Percentiles rank a stretch among this genome's conserved stretches.
phyloP scores from a whole-genome alignment of 1,139 yeast genomes.

The Lodderomyces theae region DNA sequence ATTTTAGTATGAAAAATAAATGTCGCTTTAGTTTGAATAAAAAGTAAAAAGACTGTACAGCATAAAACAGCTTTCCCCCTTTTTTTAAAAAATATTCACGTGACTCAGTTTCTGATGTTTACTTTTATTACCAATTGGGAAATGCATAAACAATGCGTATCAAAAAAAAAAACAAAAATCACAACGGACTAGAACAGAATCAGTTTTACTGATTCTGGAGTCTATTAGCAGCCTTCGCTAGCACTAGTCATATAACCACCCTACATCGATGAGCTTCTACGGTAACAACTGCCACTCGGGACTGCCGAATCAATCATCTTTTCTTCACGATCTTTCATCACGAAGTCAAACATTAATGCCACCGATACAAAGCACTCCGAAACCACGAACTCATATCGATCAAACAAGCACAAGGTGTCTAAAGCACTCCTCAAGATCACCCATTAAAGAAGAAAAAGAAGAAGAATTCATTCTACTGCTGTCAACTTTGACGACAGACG shows the following conservation, averaged over 20 bases:
- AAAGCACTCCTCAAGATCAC: background rate
- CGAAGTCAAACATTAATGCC: background rate
- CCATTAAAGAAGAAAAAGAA: background rate
- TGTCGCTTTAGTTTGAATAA: too few relatives aligned
- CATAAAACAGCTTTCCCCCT: too few relatives aligned
- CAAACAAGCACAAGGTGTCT: background rate
- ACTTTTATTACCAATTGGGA: slow-evolving; percentile 2
- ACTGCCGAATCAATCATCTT: background rate
- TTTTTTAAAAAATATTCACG: too few relatives aligned
- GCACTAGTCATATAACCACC: too few relatives aligned
- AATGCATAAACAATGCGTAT: slow-evolving; percentile 3
- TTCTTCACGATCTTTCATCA: background rate
- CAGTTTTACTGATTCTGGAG: background rate
- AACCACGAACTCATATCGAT: background rate
- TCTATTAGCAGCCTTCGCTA: background rate
- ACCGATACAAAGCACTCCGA: slow-evolving; percentile 6
- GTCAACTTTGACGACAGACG: slow-evolving; percentile 2
- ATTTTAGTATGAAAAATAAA: too few relatives aligned
- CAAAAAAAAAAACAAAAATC: background rate
- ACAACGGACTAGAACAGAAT: background rate
- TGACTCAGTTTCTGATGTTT: background rate
- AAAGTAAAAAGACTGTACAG: too few relatives aligned
- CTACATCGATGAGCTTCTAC: background rate
- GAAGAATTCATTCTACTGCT: slow-evolving; percentile 5
- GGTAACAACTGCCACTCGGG: background rate